Base-by-base conservation (phyloP, 2,329 filamentous ascomycete species). In the Aspergillus amoenus region DNA sequence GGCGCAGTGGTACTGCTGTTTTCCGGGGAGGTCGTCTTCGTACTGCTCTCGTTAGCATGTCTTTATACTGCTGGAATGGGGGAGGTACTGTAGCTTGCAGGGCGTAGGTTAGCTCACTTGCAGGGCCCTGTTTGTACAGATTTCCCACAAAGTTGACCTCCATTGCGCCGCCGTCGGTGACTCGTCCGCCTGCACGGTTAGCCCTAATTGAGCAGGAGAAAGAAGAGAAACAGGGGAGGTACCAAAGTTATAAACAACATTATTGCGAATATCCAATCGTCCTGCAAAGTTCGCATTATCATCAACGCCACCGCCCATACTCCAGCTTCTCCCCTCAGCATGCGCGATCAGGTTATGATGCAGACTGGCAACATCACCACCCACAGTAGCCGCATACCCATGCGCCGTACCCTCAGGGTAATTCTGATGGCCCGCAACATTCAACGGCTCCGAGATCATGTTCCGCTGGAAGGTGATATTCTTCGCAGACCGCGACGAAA, bases 391-490 rank as follows among this genome's bases (percentile, higher is more conserved):
- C 18, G 57, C 57, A 41, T 59, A 59, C 8, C 57, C 57, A 44
- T 59, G 57, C 12, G 37, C 49, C 2, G 57, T 59, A 2, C 57
- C 57, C 30, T 24, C 48, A 4, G 53, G 53, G 22, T 59, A 59
- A 37, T 59, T 56, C 53, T 59, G 47, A 34, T 56, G 57, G 8
- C 57, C 53, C 13, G 57, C 53, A 12, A 56, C 47, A 32, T 59
- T 59, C 18, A 56, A 41, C 21, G 57, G 57, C 30, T 59, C 57
- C 1, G 57, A 59, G 2, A 59, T 59, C 57, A 59, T 56, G 11
- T 56, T 59, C 1, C 49, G 57, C 40, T 59, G 53, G 24, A 59
- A 59, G 9, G 57, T 59, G n/a, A 59, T 59, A 32, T 59, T 59
- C 22, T 56, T 46, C 4, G 57, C 57, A 0, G 24, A 43, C n/a